Evolutionary conservation across 2,329 filamentous ascomycete genomes (phyloP).

Genomic region (Fusarium staphyleae): DNA sequence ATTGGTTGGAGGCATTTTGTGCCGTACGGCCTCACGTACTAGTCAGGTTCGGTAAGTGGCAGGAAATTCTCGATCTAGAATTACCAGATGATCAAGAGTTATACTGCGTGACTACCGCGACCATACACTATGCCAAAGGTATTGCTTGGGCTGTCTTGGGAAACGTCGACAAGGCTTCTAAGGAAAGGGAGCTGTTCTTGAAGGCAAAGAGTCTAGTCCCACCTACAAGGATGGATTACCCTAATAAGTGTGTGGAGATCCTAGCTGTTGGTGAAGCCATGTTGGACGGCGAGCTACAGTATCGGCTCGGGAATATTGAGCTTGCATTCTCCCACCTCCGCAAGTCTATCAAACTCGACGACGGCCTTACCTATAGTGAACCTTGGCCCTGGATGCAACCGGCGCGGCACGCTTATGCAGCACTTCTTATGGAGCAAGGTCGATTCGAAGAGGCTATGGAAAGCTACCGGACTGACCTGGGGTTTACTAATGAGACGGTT

Average conservation of each 20-base stretch:
- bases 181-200: constrained; percentile 59
- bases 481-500: too few relatives aligned
- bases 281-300: constrained; percentile 77
- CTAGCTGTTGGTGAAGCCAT: constrained; percentile 68
- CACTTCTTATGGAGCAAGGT: constrained; percentile 72
- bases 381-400: constrained; percentile 85
- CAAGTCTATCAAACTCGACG: constrained; percentile 64
- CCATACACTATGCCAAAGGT: constrained; percentile 72
- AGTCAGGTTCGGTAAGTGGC: constrained; percentile 78
- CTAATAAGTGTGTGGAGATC: constrained; percentile 56
- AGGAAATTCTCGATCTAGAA: constrained; percentile 64
- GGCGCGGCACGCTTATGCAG: constrained; percentile 73
- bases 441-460: constrained; percentile 42
- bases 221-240: constrained; percentile 60
- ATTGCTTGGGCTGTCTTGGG: constrained; percentile 69
- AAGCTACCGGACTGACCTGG: too few relatives aligned
- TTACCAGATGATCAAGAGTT: constrained; percentile 65
- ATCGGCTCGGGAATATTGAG: constrained; percentile 66
- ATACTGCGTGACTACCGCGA: constrained; percentile 74
- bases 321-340: constrained; percentile 66
- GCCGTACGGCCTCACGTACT: constrained; percentile 73
- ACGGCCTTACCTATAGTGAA: constrained; percentile 72
- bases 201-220: constrained; percentile 61
- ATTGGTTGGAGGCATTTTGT: constrained; percentile 77
- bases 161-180: constrained; percentile 60